Conservation (phyloP, 768 basidiomycete species). For the Lactarius tabidus region DNA sequence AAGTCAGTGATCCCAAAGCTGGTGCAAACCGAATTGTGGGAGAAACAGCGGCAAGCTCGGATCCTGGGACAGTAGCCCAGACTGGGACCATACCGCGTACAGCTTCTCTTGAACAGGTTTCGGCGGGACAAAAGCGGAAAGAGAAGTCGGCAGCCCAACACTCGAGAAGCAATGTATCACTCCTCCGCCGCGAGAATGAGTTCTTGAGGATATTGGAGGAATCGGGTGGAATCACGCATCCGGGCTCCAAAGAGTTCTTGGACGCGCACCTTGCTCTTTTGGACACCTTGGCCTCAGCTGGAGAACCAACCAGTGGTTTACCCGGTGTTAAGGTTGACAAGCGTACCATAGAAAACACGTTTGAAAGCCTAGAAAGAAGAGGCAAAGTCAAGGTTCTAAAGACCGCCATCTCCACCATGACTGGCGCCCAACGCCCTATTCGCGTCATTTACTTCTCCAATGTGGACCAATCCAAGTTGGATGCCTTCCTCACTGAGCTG, state of each 20-base stretch:
- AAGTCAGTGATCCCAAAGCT: background rate
- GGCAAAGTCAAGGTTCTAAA: slow-evolving; percentile 68
- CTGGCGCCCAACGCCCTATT: slow-evolving; percentile 54
- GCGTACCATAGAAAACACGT: slow-evolving; percentile 57
- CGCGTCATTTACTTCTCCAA: slow-evolving; percentile 65
- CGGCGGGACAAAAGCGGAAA: slow-evolving; percentile 22
- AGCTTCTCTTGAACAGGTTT: background rate
- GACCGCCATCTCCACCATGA: slow-evolving; percentile 55
- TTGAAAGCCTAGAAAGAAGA: slow-evolving; percentile 58
- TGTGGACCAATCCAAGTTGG: slow-evolving; percentile 48
- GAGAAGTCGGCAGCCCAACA: slow-evolving; percentile 21
- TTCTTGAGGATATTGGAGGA: slow-evolving; percentile 60
- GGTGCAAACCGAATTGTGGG: background rate
- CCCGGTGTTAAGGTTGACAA: slow-evolving; percentile 68
- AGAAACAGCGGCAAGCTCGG: background rate
- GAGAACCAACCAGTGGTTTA: slow-evolving; percentile 69
- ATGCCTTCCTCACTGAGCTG: slow-evolving; percentile 54
- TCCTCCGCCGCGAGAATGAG: slow-evolving; percentile 78
- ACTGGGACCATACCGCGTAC: background rate
- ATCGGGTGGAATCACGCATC: slow-evolving; percentile 63
- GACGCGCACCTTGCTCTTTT: slow-evolving; percentile 64
- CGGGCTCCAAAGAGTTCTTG: slow-evolving; percentile 63
- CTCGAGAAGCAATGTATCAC: slow-evolving; percentile 63
- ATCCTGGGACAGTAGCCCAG: background rate
- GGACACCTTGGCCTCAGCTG: slow-evolving; percentile 49